These are phyloP conservation scores for Emericellopsis atlantica DNA, from an alignment of 2,329 filamentous ascomycete species.

Conservation along the genomic window DNA sequence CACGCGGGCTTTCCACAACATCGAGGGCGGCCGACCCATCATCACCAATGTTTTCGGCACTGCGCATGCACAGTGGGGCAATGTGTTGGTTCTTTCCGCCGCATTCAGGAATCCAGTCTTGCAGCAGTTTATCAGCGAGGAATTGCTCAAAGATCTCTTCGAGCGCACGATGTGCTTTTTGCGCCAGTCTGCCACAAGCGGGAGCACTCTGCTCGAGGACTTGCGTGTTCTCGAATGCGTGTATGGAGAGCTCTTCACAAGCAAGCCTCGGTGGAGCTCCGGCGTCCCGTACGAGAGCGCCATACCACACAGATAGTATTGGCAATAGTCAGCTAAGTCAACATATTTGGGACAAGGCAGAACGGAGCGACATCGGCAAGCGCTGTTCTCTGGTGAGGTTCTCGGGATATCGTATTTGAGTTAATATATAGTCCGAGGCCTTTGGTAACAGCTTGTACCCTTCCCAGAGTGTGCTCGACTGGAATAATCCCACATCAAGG, in stretches of 20 bases:
- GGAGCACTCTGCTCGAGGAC: constrained; percentile 63
- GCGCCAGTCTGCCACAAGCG: constrained; percentile 53
- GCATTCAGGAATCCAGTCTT: constrained; percentile 59
- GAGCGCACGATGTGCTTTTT: constrained; percentile 68
- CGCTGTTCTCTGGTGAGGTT: too few species aligned
- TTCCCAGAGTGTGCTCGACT: too few species aligned
- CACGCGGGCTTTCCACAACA: constrained; percentile 65
- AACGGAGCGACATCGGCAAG: too few species aligned
- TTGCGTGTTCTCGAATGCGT: constrained; percentile 56
- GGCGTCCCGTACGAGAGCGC: too few species aligned
- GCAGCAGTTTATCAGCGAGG: constrained; percentile 39
- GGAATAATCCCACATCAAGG: too few species aligned
- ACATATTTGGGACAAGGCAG: too few species aligned
- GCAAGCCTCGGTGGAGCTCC: too few species aligned
- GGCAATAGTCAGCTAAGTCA: too few species aligned
- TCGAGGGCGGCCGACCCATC: constrained; percentile 55
- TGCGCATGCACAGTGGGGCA: constrained; percentile 97
- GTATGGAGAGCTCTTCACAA: constrained; percentile 31
- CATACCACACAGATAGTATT: too few species aligned
- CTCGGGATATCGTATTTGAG: too few species aligned
- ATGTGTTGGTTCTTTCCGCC: constrained; percentile 77
- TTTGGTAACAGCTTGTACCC: too few species aligned
- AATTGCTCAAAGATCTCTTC: constrained; percentile 48
- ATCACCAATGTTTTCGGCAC: constrained; percentile 97
- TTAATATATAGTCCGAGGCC: too few species aligned